Evolutionary conservation across 208 protist species (phyloP), one percentile per base, ranked within the genome.

Genomic region (Histomonas meleagridis): DNA sequence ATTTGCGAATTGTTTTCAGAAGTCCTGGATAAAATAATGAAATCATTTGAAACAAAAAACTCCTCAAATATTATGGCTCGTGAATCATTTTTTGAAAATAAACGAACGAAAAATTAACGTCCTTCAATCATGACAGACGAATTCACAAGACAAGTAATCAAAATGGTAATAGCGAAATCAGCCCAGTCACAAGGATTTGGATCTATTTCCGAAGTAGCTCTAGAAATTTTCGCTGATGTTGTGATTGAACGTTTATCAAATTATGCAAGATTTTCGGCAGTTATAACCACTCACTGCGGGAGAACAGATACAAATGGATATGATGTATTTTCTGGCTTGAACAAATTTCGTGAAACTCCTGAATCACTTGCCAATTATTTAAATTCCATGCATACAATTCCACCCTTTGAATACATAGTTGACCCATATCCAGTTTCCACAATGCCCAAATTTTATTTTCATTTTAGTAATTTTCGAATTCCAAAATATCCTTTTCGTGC

Each of bases 41-140:
- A n/a, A n/a, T n/a, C n/a, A n/a, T n/a, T n/a, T n/a, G n/a, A n/a
- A n/a, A n/a, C n/a, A n/a, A n/a, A n/a, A n/a, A n/a, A n/a, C n/a
- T n/a, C n/a, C n/a, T n/a, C n/a, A n/a, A n/a, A n/a, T n/a, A n/a
- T n/a, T n/a, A n/a, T n/a, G n/a, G n/a, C n/a, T n/a, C n/a, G n/a
- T n/a, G n/a, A n/a, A n/a, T n/a, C n/a, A n/a, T n/a, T n/a, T n/a
- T n/a, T n/a, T n/a, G n/a, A n/a, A n/a, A n/a, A n/a, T n/a, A n/a
- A n/a, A n/a, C n/a, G n/a, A n/a, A n/a, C n/a, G n/a, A n/a, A n/a
- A n/a, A n/a, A n/a, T n/a, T n/a, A n/a, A n/a, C n/a, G n/a, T n/a
- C n/a, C n/a, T n/a, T n/a, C n/a, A 86, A 38, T 32, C 32, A 86
- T 86, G 76, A 51, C n/a, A 38, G 76, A 86, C 76, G 76, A 86